Evolutionary conservation across 1,284 basidiomycete genomes (phyloP).

Genomic region (Sporisorium sorghi): DNA sequence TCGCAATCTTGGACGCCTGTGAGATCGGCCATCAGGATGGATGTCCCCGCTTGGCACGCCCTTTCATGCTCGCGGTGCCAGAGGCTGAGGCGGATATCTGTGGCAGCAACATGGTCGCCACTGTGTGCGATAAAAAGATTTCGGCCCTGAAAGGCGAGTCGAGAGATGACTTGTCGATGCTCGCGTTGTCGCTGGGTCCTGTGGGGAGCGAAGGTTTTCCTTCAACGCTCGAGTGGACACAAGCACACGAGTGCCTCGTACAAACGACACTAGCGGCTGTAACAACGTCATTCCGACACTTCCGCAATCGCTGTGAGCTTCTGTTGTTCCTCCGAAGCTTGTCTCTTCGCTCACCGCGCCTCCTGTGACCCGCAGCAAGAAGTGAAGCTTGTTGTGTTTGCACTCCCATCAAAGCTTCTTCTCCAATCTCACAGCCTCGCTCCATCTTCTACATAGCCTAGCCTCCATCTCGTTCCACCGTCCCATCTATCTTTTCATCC

Average conservation of each 20-base stretch:
- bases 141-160: neutral
- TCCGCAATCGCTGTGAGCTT: neutral
- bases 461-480: neutral
- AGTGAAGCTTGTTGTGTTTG: neutral
- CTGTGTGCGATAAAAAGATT: neutral
- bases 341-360: neutral
- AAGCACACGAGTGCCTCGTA: neutral
- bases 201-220: neutral
- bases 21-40: too few relatives aligned
- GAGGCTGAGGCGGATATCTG: too few relatives aligned
- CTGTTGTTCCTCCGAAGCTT: neutral
- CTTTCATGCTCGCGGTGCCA: too few relatives aligned
- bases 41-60: neutral
- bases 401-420: neutral
- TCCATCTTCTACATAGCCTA: neutral
- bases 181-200: neutral
- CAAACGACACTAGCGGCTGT: neutral
- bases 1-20: constrained; percentile 20
- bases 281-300: neutral
- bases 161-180: neutral
- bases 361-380: neutral
- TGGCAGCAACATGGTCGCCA: neutral
- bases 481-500: neutral
- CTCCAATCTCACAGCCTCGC: neutral
- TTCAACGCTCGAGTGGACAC: constrained; percentile 3